phyloP scores from a whole-genome alignment of 2,329 filamentous ascomycete species.

The Pezicula radicicola region DNA sequence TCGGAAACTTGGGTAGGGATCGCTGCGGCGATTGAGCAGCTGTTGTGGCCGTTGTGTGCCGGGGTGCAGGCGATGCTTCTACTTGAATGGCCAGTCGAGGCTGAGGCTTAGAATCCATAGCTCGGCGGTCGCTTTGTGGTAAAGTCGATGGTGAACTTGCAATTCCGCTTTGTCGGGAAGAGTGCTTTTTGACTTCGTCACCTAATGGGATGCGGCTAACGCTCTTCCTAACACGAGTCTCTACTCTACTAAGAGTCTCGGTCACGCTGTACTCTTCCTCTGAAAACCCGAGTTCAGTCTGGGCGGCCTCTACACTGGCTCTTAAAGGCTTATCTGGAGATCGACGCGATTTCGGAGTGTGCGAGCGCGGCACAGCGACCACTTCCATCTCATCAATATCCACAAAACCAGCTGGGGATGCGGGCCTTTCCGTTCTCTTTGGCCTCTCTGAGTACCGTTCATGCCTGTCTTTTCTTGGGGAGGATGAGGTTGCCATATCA shows the following conservation, averaged over 20 bases:
- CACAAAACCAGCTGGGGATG: constrained; percentile 21
- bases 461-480: constrained; percentile 9
- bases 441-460: neutral
- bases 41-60: constrained; percentile 3
- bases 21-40: constrained; percentile 12
- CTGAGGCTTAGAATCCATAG: neutral
- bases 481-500: constrained; percentile 19
- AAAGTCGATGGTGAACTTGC: neutral
- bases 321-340: neutral
- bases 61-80: constrained; percentile 17
- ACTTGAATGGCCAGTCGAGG: constrained; percentile 16
- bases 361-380: neutral
- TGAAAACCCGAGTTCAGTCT: constrained; percentile 7
- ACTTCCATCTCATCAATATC: constrained; percentile 26
- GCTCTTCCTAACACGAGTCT: constrained; percentile 22
- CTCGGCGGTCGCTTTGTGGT: neutral
- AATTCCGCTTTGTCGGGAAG: neutral
- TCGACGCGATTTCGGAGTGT: constrained; percentile 4
- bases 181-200: neutral
- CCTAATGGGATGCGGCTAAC: constrained; percentile 19
- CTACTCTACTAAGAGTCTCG: constrained; percentile 20
- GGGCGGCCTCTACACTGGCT: constrained; percentile 12
- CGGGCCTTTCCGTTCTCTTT: constrained; percentile 1
- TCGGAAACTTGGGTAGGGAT: constrained; percentile 4
- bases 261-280: constrained; percentile 17